phyloP scores from a whole-genome alignment of 805 yeast species.

The Hanseniaspora meyeri region DNA sequence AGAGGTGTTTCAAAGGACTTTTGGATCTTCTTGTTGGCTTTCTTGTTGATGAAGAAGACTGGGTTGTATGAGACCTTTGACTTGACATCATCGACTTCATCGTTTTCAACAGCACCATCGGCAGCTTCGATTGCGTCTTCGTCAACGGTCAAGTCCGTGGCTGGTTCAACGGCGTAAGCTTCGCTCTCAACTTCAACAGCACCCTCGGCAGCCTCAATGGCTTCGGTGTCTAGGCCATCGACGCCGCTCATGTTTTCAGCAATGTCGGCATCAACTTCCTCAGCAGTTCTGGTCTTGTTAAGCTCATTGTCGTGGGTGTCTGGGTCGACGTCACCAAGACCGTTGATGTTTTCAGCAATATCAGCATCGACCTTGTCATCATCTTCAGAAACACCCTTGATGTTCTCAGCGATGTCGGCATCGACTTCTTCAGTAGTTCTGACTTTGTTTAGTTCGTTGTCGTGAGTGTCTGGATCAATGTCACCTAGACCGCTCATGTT shows the following conservation, averaged over 20 bases:
- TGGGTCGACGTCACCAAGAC: background rate
- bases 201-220: background rate
- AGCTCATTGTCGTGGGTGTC: too few species aligned
- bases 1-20: background rate
- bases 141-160: background rate
- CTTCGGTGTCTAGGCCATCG: background rate
- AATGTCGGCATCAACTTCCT: background rate
- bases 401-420: background rate
- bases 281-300: too few species aligned
- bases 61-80: constrained; percentile 11
- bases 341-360: too few species aligned
- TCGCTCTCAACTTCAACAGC: background rate
- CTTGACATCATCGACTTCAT: background rate
- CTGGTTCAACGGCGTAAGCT: background rate
- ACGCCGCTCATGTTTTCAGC: background rate
- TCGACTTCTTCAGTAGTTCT: background rate
- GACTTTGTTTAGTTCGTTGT: background rate
- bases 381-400: background rate
- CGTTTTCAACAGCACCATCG: constrained; percentile 1
- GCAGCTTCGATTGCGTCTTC: background rate
- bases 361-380: background rate
- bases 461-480: background rate
- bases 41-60: constrained; percentile 7
- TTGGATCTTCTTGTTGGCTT: background rate
- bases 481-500: background rate